Conservation (phyloP, 306 rosid species). For the Dryas alaskensis region DNA sequence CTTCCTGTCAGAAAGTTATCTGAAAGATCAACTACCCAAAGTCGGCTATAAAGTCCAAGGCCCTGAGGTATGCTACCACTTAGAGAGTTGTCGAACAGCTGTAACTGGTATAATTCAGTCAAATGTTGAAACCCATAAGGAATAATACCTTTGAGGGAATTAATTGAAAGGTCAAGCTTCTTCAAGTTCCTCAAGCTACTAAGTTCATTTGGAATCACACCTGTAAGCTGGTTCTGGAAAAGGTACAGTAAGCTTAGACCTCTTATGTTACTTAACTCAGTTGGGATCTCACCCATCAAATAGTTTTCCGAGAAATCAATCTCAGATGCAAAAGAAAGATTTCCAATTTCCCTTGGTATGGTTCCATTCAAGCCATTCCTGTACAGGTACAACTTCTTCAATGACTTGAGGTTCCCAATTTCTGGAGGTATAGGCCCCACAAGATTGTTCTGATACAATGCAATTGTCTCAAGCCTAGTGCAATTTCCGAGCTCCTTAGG, state of each 20-base stretch:
- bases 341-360: conserved; percentile 88
- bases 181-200: conserved; percentile 58
- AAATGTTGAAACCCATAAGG: conserved; percentile 68
- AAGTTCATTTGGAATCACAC: conserved; percentile 74
- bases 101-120: conserved; percentile 61
- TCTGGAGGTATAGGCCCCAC: conserved; percentile 65
- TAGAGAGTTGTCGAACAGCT: conserved; percentile 78
- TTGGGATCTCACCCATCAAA: conserved; percentile 68
- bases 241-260: conserved; percentile 68
- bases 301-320: conserved; percentile 88
- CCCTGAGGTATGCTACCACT: conserved; percentile 64
- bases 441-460: conserved; percentile 69
- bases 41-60: conserved; percentile 63
- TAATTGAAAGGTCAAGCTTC: conserved; percentile 88
- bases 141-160: conserved; percentile 67
- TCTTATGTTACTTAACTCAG: conserved; percentile 64
- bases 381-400: conserved; percentile 70
- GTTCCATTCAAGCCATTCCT: conserved; percentile 82
- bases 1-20: conserved; percentile 61
- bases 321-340: conserved; percentile 59
- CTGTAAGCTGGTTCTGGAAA: conserved; percentile 80
- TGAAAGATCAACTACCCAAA: conserved; percentile 97
- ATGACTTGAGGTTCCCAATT: conserved; percentile 66
- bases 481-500: conserved; percentile 86
- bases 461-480: conserved; percentile 63